Base-by-base conservation (phyloP, 1,284 basidiomycete species). In the Austroboletus novae-zelandiae region DNA sequence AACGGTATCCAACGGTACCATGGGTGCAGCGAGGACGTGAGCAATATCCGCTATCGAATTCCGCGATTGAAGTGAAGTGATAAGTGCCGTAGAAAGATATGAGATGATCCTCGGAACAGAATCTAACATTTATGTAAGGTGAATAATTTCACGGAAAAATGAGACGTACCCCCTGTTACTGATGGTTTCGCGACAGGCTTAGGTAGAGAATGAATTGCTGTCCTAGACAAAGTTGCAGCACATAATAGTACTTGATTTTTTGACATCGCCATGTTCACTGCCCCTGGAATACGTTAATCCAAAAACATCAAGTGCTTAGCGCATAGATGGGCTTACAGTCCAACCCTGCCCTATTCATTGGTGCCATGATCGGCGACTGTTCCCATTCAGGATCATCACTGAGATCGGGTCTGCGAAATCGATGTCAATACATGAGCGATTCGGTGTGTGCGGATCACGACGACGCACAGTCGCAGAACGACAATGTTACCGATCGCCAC, bases 181-280 rank as follows among this genome's bases (percentile, higher is more conserved):
- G 60, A 32, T 54, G 48, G 49, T 14, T 43, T 64, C n/a, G 35
- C 18, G 39, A 55, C 49, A 46, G 57, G 61, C 48, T 57, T 67
- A 10, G 84, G 84, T n/a, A 82, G 65, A 23, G 67, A 50, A 55
- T 84, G 75, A 5, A 84, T 67, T 14, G 75, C 66, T 17, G 70
- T 72, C 54, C 72, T 73, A 39, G 70, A 60, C 27, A 76, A 71
- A 11, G 81, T 74, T 9, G 76, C 53, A 9, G 77, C 74, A 56
- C 78, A 81, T 3, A 84, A 53, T 30, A 86, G 70, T 11, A 68
- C 62, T 46, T 74, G 67, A 58, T 85, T 88, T 30, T 79, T 84
- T 9, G 87, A 89, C 4, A 76, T 46, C 2, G 66, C 68, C 29
- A 75, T 71, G 54, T 68, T 70, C 50, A 80, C 61, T 5, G 81